Conservation (phyloP, 2,329 filamentous ascomycete species). For the Cladosporium sp. region DNA sequence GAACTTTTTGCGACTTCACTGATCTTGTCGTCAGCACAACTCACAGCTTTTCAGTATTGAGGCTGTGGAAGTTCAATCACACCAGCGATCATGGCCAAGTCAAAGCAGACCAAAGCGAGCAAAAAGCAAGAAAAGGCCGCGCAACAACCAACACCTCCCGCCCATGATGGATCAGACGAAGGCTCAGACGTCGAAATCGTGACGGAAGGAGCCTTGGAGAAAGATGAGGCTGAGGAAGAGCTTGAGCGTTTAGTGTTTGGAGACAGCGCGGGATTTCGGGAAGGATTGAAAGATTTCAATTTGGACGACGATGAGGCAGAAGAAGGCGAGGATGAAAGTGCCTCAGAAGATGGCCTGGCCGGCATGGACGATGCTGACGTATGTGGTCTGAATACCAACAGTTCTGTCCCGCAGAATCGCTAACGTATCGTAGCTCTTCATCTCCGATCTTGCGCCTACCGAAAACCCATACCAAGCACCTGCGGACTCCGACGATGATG, state of each 20-base stretch:
- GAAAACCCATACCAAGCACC: slow-evolving; percentile 29
- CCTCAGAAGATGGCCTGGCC: slow-evolving; percentile 43
- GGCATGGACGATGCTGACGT: slow-evolving; percentile 70
- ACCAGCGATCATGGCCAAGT: slow-evolving; percentile 1
- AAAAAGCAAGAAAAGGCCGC: slow-evolving; percentile 3
- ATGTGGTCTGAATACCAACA: slow-evolving; percentile 23
- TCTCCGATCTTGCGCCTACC: slow-evolving; percentile 64
- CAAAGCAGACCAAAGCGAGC: slow-evolving; percentile 9
- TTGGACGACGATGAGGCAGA: slow-evolving; percentile 40
- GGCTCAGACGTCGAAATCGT: slow-evolving; percentile 28
- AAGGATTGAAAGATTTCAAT: slow-evolving; percentile 60
- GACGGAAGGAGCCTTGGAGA: slow-evolving; percentile 25
- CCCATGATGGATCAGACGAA: slow-evolving; percentile 14
- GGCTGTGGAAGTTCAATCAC: neutral
- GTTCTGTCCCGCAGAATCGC: slow-evolving; percentile 9
- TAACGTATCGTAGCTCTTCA: slow-evolving; percentile 58
- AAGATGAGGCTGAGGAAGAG: slow-evolving; percentile 30
- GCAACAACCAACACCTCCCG: slow-evolving; percentile 11
- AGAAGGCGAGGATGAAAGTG: slow-evolving; percentile 40
- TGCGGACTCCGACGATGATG: slow-evolving; percentile 38
- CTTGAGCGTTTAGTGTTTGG: slow-evolving; percentile 80
- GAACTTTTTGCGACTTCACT: neutral
- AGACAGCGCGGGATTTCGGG: slow-evolving; percentile 74
- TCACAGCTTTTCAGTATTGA: too few species aligned
- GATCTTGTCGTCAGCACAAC: too few species aligned